These are phyloP conservation scores for Myxozyma kluyveri DNA, from an alignment of 805 yeast genomes.

Conservation along the genomic window DNA sequence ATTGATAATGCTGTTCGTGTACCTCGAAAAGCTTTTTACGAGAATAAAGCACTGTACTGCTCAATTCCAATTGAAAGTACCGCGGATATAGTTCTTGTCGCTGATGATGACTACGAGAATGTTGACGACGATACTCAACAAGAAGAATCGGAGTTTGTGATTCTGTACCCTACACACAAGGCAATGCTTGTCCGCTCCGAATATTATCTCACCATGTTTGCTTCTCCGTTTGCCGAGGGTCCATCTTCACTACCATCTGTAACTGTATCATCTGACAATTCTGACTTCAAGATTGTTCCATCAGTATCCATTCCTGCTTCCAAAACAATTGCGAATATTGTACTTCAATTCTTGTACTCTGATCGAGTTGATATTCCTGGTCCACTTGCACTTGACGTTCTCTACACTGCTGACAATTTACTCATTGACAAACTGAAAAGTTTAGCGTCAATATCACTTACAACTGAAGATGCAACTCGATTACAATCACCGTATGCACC, in stretches of 20 bases:
- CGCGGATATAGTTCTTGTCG: conserved; percentile 22
- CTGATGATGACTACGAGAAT: conserved; percentile 16
- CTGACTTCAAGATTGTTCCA: conserved; percentile 21
- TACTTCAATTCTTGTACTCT: conserved; percentile 57
- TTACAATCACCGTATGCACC: conserved; percentile 1
- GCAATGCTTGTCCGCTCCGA: conserved; percentile 60
- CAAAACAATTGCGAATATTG: conserved; percentile 47
- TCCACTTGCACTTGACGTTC: conserved; percentile 52
- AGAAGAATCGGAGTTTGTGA: background rate
- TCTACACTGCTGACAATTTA: conserved; percentile 56
- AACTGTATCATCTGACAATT: conserved; percentile 24
- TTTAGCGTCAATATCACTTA: conserved; percentile 49
- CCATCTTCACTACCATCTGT: conserved; percentile 25
- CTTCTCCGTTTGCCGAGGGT: conserved; percentile 48
- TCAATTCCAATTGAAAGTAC: conserved; percentile 24
- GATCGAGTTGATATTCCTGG: conserved; percentile 57
- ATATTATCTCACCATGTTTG: conserved; percentile 63
- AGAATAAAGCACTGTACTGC: background rate
- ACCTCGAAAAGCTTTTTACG: background rate
- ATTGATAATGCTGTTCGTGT: conserved; percentile 6
- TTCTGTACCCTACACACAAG: conserved; percentile 61
- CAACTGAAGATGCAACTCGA: conserved; percentile 32
- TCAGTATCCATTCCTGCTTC: conserved; percentile 39
- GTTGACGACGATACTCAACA: conserved; percentile 18
- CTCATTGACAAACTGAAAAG: conserved; percentile 60